These are phyloP conservation scores for Penicillium sp. DNA, from an alignment of 2,329 filamentous ascomycete genomes.

Conservation along the genomic window DNA sequence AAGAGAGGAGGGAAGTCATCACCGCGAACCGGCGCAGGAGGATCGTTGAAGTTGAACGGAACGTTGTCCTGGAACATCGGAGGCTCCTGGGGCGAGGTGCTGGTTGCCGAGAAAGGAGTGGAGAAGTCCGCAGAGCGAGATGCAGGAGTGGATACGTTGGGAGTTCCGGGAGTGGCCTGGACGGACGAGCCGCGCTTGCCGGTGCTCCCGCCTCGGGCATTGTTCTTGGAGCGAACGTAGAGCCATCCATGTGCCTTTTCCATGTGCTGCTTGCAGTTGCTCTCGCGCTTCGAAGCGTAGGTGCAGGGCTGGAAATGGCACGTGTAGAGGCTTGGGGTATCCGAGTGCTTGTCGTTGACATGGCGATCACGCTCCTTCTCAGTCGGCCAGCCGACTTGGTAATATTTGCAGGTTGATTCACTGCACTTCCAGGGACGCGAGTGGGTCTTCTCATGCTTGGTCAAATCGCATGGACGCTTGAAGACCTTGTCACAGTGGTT, in stretches of 20 bases:
- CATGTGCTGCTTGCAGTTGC: slow-evolving; percentile 98
- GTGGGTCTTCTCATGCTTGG: slow-evolving; percentile 95
- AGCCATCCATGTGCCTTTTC: slow-evolving; percentile 89
- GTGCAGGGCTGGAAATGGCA: slow-evolving; percentile 79
- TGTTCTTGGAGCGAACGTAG: slow-evolving; percentile 91
- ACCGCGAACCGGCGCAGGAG: slow-evolving; percentile 14
- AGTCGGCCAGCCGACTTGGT: slow-evolving; percentile 85
- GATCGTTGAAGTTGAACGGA: slow-evolving; percentile 28
- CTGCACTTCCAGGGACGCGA: slow-evolving; percentile 94
- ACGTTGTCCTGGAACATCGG: slow-evolving; percentile 14
- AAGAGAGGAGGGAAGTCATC: slow-evolving; percentile 28
- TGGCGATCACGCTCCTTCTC: slow-evolving; percentile 97
- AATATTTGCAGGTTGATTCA: slow-evolving; percentile 77
- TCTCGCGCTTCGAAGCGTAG: slow-evolving; percentile 92
- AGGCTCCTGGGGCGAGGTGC: slow-evolving; percentile 24
- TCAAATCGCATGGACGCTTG: slow-evolving; percentile 93
- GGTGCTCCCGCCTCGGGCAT: slow-evolving; percentile 58
- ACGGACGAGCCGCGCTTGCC: slow-evolving; percentile 39
- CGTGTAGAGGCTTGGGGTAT: slow-evolving; percentile 71
- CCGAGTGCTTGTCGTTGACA: slow-evolving; percentile 90
- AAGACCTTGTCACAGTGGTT: slow-evolving; percentile 85
- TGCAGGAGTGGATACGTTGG: slow-evolving; percentile 59
- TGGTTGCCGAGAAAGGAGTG: slow-evolving; percentile 42
- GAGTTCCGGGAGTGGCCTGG: slow-evolving; percentile 55
- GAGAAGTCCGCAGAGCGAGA: slow-evolving; percentile 52